Evolutionary conservation across 1,284 basidiomycete genomes (phyloP).

Genomic region (Ceratobasidium sp.): DNA sequence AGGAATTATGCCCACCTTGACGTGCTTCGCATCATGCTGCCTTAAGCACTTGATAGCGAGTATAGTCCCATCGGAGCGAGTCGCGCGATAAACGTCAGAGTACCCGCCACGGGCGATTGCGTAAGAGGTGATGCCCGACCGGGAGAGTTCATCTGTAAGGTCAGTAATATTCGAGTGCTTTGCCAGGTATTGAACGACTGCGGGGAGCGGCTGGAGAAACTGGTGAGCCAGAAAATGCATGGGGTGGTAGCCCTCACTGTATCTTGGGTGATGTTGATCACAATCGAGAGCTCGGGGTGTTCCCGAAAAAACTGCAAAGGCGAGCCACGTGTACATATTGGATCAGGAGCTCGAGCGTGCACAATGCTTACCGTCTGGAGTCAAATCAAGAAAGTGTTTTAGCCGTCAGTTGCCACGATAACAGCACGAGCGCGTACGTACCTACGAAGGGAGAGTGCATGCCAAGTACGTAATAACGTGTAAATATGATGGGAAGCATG

Average conservation of each 20-base stretch:
- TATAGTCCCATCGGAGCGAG: not conserved
- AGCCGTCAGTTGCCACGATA: too few relatives aligned
- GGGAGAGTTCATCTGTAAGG: constrained; percentile 8
- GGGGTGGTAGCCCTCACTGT: too few relatives aligned
- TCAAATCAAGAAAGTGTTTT: too few relatives aligned
- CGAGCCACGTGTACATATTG: too few relatives aligned
- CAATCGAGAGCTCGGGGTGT: not conserved
- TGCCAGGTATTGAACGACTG: not conserved
- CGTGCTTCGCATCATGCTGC: not conserved
- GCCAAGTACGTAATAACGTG: too few relatives aligned
- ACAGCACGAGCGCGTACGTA: too few relatives aligned
- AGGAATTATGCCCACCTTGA: not conserved
- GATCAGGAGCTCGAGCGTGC: too few relatives aligned
- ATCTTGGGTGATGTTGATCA: not conserved
- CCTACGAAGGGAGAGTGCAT: too few relatives aligned
- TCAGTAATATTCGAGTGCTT: not conserved
- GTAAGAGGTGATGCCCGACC: not conserved
- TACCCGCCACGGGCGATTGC: not conserved
- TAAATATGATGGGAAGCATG: too few relatives aligned
- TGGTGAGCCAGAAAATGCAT: not conserved
- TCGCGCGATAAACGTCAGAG: not conserved
- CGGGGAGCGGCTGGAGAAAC: not conserved
- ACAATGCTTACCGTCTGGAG: too few relatives aligned
- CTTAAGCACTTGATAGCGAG: not conserved
- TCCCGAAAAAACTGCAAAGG: not conserved